Evolutionary conservation across 768 basidiomycete species (phyloP).

Genomic region (Leccinum longicurvipes): DNA sequence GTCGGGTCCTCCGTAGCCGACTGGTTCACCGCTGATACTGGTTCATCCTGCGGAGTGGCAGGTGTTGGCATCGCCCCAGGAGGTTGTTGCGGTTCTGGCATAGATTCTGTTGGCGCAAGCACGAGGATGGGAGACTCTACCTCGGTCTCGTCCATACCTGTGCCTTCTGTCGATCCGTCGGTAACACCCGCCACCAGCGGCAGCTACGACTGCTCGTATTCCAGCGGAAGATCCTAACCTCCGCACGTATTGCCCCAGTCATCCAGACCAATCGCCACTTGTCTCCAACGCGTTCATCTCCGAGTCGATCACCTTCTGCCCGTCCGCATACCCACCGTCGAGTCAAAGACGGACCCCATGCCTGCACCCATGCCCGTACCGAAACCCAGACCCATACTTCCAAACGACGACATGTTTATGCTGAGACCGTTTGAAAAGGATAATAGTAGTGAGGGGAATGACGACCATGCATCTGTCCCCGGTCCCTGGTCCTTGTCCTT

Average conservation of each 20-base stretch:
- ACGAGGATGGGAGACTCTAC: neutral
- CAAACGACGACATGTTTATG: neutral
- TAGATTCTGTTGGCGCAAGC: neutral
- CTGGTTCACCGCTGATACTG: neutral
- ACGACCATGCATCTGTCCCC: neutral
- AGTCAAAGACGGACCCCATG: constrained; percentile 1
- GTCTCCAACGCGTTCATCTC: no score
- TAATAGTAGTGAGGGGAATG: neutral
- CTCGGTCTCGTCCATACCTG: no score
- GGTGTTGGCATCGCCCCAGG: no score
- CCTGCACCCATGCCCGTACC: neutral
- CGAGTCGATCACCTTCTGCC: no score
- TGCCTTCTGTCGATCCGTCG: neutral
- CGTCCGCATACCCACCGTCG: neutral
- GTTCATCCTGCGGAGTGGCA: neutral
- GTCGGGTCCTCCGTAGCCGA: constrained; percentile 13
- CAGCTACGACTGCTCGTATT: neutral
- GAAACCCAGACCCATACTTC: no score
- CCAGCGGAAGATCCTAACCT: no score
- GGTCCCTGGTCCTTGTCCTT: neutral
- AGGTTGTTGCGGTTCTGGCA: no score
- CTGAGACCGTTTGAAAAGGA: neutral
- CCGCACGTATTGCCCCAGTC: no score
- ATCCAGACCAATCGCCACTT: no score
- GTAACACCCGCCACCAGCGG: no score